These are phyloP conservation scores for Pythium brachiatum DNA, from an alignment of 352 stramenopile genomes.

Conservation along the genomic window DNA sequence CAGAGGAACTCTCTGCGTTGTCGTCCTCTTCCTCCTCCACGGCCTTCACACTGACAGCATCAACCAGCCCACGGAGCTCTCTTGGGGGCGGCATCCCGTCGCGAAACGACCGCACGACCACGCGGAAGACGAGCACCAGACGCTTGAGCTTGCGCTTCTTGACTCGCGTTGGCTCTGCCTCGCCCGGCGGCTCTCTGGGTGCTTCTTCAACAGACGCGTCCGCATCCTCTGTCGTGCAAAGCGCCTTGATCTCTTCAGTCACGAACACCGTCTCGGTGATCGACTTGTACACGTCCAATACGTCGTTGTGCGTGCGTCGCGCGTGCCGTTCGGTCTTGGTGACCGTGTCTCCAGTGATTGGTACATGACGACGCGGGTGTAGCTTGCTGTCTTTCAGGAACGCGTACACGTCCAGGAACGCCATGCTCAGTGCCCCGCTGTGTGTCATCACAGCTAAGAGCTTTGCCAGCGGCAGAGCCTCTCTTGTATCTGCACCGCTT, in stretches of 20 bases:
- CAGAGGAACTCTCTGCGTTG: no score
- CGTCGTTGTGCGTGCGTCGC: no score
- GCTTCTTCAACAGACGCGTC: neutral
- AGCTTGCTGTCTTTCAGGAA: conserved; percentile 71
- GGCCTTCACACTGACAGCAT: neutral
- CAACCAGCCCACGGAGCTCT: conserved; percentile 22
- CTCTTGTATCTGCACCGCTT: neutral
- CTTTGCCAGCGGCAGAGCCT: conserved; percentile 22
- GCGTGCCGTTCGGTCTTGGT: no score
- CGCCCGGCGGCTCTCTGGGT: neutral
- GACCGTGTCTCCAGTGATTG: neutral
- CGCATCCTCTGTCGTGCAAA: neutral
- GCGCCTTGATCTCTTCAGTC: conserved; percentile 1
- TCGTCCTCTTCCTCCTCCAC: neutral
- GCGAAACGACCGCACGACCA: conserved; percentile 46
- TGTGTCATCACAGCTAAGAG: conserved; percentile 33
- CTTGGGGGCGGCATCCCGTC: conserved; percentile 33
- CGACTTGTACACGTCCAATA: conserved; percentile 68
- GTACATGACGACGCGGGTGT: conserved; percentile 40
- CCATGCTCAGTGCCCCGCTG: conserved; percentile 30
- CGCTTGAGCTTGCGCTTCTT: conserved; percentile 44
- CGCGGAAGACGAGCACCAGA: conserved; percentile 50
- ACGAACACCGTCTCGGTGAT: conserved; percentile 27
- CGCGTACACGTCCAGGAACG: conserved; percentile 51
- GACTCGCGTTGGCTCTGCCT: conserved; percentile 11